These are phyloP conservation scores for Tolypocladium ophioglossoides DNA, from an alignment of 2,329 filamentous ascomycete genomes.

Conservation along the genomic window DNA sequence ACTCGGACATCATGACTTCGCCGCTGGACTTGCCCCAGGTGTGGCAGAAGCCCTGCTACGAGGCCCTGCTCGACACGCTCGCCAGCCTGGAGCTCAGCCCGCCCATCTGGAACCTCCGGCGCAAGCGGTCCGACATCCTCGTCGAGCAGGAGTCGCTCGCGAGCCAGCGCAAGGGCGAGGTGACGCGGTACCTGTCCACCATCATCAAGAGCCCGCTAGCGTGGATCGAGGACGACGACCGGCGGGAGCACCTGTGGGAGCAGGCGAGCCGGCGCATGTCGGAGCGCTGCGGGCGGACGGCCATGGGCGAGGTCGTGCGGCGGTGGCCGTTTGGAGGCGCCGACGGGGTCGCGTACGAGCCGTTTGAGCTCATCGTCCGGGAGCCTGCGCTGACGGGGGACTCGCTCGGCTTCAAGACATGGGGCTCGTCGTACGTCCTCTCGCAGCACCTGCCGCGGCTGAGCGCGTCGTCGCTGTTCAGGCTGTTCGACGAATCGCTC, in stretches of 20 bases:
- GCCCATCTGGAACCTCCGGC: conserved; percentile 51
- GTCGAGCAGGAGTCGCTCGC: conserved; percentile 30
- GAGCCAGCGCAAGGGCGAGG: conserved; percentile 33
- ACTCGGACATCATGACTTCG: conserved; percentile 13
- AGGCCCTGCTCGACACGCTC: conserved; percentile 55
- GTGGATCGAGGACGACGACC: conserved; percentile 59
- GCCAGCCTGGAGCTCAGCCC: conserved; percentile 55
- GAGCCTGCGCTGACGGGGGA: conserved; percentile 86
- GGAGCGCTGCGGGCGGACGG: conserved; percentile 69
- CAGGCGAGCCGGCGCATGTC: conserved; percentile 69
- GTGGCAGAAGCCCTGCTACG: conserved; percentile 62
- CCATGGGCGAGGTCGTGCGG: conserved; percentile 47
- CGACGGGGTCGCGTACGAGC: conserved; percentile 16
- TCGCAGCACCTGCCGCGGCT: conserved; percentile 56
- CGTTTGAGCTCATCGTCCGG: conserved; percentile 59
- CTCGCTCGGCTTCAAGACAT: conserved; percentile 86
- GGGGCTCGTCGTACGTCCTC: conserved; percentile 83
- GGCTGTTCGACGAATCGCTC: conserved; percentile 29
- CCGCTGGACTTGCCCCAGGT: conserved; percentile 65
- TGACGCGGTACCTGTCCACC: conserved; percentile 56
- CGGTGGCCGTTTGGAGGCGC: conserved; percentile 37
- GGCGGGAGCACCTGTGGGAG: conserved; percentile 63
- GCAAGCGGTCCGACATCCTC: conserved; percentile 28
- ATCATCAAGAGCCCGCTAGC: conserved; percentile 56
- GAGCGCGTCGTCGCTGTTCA: conserved; percentile 30